Percentiles rank a stretch among this genome's conserved stretches.
phyloP scores from a whole-genome alignment of 2,329 filamentous ascomycete species.

The Pseudocercospora crystallina region DNA sequence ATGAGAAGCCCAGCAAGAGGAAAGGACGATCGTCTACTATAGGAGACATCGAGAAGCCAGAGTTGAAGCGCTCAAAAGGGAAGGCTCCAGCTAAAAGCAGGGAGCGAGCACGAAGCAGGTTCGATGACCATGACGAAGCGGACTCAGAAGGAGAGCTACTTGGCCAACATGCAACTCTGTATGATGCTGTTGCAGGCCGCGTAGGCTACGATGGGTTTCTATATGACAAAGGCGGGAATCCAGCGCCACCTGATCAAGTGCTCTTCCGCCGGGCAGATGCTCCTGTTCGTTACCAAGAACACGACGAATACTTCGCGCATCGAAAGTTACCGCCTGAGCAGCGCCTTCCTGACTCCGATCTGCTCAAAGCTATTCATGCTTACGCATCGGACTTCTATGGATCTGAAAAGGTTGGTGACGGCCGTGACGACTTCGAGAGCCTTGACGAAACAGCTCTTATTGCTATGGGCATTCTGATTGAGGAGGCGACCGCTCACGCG shows the following conservation, averaged over 20 bases:
- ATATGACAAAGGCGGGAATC: conserved; percentile 33
- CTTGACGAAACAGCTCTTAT: conserved; percentile 78
- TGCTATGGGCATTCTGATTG: conserved; percentile 71
- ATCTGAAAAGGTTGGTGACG: conserved; percentile 24
- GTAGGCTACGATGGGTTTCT: conserved; percentile 49
- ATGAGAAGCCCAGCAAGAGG: conserved; percentile 4
- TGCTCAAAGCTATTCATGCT: conserved; percentile 67
- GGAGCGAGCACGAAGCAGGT: not conserved
- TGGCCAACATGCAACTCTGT: conserved; percentile 52
- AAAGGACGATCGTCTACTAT: conserved; percentile 10
- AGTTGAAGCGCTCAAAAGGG: conserved; percentile 4
- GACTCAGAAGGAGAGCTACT: conserved; percentile 3
- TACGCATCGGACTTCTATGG: conserved; percentile 69
- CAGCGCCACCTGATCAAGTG: conserved; percentile 67
- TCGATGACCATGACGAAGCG: not conserved
- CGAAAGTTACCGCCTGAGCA: conserved; percentile 52
- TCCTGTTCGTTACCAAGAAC: conserved; percentile 66
- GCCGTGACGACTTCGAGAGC: conserved; percentile 52
- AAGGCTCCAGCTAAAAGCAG: not conserved
- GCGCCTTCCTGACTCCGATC: conserved; percentile 65
- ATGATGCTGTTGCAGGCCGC: conserved; percentile 68
- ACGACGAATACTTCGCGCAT: conserved; percentile 69
- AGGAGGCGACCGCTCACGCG: conserved; percentile 64
- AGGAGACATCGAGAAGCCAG: conserved; percentile 4
- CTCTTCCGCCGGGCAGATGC: conserved; percentile 66